phyloP scores from a whole-genome alignment of 106 monocot species.

The Allium sativum region DNA sequence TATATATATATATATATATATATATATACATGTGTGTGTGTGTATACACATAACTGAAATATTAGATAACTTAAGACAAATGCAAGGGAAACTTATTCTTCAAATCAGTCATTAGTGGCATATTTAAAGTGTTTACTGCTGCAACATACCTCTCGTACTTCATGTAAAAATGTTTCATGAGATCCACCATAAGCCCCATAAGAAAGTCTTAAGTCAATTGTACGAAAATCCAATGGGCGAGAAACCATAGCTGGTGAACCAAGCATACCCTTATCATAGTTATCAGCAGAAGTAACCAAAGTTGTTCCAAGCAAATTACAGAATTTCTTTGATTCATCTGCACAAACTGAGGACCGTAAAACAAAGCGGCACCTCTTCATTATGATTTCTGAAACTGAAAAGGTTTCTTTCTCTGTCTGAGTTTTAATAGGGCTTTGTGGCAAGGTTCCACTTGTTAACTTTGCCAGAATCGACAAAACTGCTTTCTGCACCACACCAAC shows the following conservation, averaged over 20 bases:
- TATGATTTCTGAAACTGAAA: constrained; percentile 63
- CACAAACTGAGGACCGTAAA: constrained; percentile 47
- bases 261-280: constrained; percentile 86
- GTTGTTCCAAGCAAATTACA: constrained; percentile 81
- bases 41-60: no score
- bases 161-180: constrained; percentile 81
- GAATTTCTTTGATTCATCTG: constrained; percentile 81
- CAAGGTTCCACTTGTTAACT: constrained; percentile 30
- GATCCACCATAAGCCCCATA: constrained; percentile 75
- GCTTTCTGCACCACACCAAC: constrained; percentile 60
- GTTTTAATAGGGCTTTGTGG: constrained; percentile 37
- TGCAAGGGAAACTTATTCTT: no score
- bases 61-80: no score
- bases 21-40: no score
- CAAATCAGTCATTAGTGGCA: no score
- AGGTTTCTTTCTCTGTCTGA: constrained; percentile 24
- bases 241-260: constrained; percentile 86
- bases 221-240: constrained; percentile 89
- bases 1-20: no score
- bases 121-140: no score
- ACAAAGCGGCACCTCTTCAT: constrained; percentile 84
- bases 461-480: constrained; percentile 62
- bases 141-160: constrained; percentile 66
- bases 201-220: constrained; percentile 76
- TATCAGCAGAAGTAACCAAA: constrained; percentile 56